Evolutionary conservation across 495 filamentous ascomycete species (phyloP), one percentile per base, ranked within the genome.

Genomic region (Penicillium salamii): DNA sequence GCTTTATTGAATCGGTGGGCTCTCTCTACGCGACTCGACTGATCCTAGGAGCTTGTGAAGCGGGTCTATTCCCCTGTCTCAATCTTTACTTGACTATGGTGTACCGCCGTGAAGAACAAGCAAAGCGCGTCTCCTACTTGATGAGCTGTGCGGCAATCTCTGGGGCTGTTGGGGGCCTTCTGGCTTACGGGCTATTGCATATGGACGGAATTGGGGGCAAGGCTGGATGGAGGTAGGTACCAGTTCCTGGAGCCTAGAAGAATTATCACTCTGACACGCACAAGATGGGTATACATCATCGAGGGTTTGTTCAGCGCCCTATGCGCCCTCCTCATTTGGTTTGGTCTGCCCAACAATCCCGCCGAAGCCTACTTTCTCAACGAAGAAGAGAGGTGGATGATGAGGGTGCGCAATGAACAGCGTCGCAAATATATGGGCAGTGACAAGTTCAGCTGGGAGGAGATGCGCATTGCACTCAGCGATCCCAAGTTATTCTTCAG

Each of bases 21-120:
- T 63, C 73, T 20, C 63, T 83, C 11, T 70, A 78, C 41, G 82
- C 77, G 9, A 77, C 74, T n/a, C 73, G 84, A 12, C 57, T 88
- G 6, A 72, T 89, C 36, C 69, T 88, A 0, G 85, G 85, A 3
- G 71, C 68, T 1, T 77, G 81, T 29, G 85, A 88, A 62, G 84
- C 83, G 0, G 83, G 83, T 3, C 74, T 91, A 7, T 89, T 91
- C 55, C 89, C 89, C 0, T 79, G 79, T 21, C 66, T 80, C 14
- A 73, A 76, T 29, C 59, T 80, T 33, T 80, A 82, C 42, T 44
- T 78, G 19, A 75, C 73, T 1, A 68, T 74, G 59, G 74, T 78
- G 12, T 79, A 81, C 56, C 69, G 72, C 0, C 66, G 75, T 5
- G 68, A 67, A 41, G 72, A 78, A 39, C 71, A 74, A 31, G 67